Percentiles rank a stretch among this genome's conserved stretches.
Conservation (phyloP, 2,329 filamentous ascomycete species). For the Aspergillus fructus region DNA sequence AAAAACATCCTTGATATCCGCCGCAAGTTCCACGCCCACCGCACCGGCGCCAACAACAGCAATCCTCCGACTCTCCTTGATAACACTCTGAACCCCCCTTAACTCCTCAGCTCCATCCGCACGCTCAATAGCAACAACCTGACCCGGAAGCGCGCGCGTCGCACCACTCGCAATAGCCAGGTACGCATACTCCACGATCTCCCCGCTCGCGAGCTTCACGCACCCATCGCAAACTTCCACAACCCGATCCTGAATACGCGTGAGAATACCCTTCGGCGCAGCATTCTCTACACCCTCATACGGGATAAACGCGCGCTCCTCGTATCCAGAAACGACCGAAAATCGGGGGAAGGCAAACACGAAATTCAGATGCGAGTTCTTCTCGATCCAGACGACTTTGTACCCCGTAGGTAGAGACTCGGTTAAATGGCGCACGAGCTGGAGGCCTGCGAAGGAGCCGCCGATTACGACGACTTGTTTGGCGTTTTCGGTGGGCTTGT, state of each 20-base stretch:
- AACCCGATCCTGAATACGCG: not conserved
- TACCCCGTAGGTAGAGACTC: constrained; percentile 47
- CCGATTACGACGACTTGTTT: constrained; percentile 58
- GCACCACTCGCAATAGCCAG: constrained; percentile 6
- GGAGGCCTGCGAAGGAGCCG: constrained; percentile 58
- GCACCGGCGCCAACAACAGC: constrained; percentile 9
- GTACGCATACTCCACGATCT: not conserved
- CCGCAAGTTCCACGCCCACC: constrained; percentile 8
- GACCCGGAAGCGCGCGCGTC: not conserved
- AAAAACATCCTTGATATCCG: constrained; percentile 6
- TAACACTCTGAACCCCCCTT: not conserved
- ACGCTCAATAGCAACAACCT: not conserved
- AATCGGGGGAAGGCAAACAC: constrained; percentile 3
- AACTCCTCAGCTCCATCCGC: not conserved
- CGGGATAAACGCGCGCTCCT: constrained; percentile 11
- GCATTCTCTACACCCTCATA: not conserved
- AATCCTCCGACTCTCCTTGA: not conserved
- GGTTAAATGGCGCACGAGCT: constrained; percentile 51
- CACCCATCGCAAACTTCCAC: not conserved
- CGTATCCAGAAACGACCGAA: not conserved
- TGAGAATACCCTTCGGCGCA: not conserved
- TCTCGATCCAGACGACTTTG: constrained; percentile 8
- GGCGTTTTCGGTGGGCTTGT: constrained; percentile 12
- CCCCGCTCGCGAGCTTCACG: not conserved
- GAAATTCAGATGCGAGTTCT: constrained; percentile 10